Conservation (phyloP, 129 eudicot genomes). For the Flaveria sonorensis region DNA sequence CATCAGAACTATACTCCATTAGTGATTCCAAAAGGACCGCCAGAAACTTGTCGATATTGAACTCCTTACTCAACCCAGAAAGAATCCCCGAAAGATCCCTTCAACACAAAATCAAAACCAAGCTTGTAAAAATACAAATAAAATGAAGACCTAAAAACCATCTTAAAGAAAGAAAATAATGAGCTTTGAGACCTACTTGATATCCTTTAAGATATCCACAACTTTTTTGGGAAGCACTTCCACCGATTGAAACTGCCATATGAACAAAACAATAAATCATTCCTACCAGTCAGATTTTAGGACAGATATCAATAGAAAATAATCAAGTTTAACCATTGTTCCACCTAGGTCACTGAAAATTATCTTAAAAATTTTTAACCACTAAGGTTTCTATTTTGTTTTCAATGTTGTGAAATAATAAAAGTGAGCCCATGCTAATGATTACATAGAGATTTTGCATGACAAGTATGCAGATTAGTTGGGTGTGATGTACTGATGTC, state of each 20-base stretch:
- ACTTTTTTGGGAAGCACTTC: slow-evolving; percentile 81
- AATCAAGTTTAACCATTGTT: not conserved
- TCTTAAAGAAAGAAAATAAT: not conserved
- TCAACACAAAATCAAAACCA: slow-evolving; percentile 30
- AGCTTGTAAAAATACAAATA: slow-evolving; percentile 9
- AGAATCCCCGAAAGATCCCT: slow-evolving; percentile 75
- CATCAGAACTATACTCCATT: slow-evolving; percentile 61
- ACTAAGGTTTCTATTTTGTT: not conserved
- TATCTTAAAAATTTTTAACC: not conserved
- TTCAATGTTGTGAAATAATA: not conserved
- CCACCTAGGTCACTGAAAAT: not conserved
- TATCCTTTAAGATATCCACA: slow-evolving; percentile 55
- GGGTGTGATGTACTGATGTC: not conserved
- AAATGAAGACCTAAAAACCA: not conserved
- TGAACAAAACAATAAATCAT: slow-evolving; percentile 19
- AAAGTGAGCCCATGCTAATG: not conserved
- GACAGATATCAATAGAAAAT: not conserved
- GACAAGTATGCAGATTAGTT: not conserved
- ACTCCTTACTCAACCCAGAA: slow-evolving; percentile 58
- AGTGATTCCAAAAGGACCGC: slow-evolving; percentile 64
- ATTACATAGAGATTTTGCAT: not conserved
- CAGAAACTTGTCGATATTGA: slow-evolving; percentile 78
- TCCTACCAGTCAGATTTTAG: not conserved
- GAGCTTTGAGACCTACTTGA: slow-evolving; percentile 46
- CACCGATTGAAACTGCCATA: slow-evolving; percentile 65